Conservation (phyloP, 768 basidiomycete genomes). For the Tricholomella constricta region DNA sequence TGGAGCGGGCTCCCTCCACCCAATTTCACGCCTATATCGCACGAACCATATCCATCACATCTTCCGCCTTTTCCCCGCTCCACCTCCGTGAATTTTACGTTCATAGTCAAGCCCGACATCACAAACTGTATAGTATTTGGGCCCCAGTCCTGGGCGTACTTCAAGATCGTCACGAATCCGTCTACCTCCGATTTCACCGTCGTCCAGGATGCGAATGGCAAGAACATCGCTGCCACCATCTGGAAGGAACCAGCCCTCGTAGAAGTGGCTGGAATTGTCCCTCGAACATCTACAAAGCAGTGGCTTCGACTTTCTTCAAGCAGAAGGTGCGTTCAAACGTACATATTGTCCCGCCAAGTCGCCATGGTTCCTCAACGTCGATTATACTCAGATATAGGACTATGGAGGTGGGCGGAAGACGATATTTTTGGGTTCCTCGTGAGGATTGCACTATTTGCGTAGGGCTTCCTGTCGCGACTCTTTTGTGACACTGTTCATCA, state of each 20-base stretch:
- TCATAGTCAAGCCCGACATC: too few species aligned
- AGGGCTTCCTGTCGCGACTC: slow-evolving; percentile 20
- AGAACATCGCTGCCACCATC: slow-evolving; percentile 39
- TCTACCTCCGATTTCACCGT: slow-evolving; percentile 36
- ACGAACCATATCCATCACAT: too few species aligned
- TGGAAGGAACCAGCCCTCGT: slow-evolving; percentile 38
- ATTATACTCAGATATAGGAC: slow-evolving; percentile 3
- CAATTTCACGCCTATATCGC: too few species aligned
- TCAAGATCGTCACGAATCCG: slow-evolving; percentile 38
- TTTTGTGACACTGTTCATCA: not conserved
- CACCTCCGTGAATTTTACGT: too few species aligned
- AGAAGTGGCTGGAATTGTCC: slow-evolving; percentile 35
- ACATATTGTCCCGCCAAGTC: not conserved
- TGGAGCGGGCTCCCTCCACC: too few species aligned
- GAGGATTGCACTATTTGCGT: not conserved
- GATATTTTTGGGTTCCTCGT: slow-evolving; percentile 4
- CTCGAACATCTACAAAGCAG: slow-evolving; percentile 35
- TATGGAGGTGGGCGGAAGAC: not conserved
- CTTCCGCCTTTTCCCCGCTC: too few species aligned
- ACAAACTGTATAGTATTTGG: slow-evolving; percentile 43
- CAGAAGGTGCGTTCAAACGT: slow-evolving; percentile 28
- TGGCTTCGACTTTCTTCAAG: slow-evolving; percentile 44
- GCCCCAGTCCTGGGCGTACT: slow-evolving; percentile 38
- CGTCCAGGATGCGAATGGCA: slow-evolving; percentile 37
- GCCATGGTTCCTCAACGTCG: not conserved